Evolutionary conservation across 116 monocot genomes (phyloP).

Genomic region (Cymodocea nodosa): DNA sequence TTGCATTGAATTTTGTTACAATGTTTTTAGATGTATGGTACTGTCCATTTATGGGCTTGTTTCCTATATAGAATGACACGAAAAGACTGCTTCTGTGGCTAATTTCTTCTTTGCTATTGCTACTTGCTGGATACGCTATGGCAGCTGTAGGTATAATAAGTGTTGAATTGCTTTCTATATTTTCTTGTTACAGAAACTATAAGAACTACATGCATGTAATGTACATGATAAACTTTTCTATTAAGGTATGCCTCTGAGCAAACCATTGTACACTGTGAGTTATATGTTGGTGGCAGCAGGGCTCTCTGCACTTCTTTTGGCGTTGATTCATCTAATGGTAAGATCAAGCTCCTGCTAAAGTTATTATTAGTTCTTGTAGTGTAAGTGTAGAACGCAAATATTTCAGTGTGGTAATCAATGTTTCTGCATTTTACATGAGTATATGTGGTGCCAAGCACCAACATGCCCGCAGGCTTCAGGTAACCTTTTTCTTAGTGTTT

Average conservation of each 20-base stretch:
- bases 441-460: no score
- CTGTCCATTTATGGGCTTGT: slow-evolving; percentile 4
- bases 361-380: no score
- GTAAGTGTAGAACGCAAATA: no score
- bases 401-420: no score
- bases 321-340: slow-evolving; percentile 59
- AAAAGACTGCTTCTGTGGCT: slow-evolving; percentile 51
- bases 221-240: not conserved
- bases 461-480: no score
- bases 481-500: no score
- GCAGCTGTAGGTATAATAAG: slow-evolving; percentile 40
- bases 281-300: slow-evolving; percentile 79
- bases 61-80: slow-evolving; percentile 31
- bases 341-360: slow-evolving; percentile 9
- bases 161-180: not conserved
- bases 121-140: slow-evolving; percentile 35
- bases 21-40: not conserved
- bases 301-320: slow-evolving; percentile 51
- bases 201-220: no score
- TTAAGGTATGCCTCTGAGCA: slow-evolving; percentile 90
- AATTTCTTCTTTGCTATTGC: slow-evolving; percentile 38
- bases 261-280: slow-evolving; percentile 87
- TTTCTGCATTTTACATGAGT: no score
- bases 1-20: not conserved
- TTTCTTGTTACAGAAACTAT: not conserved